A percentile compares a stretch with the other conserved stretches of the same genome.
phyloP scores from a whole-genome alignment of 129 eudicot species.

The Ambrosia trifida region DNA sequence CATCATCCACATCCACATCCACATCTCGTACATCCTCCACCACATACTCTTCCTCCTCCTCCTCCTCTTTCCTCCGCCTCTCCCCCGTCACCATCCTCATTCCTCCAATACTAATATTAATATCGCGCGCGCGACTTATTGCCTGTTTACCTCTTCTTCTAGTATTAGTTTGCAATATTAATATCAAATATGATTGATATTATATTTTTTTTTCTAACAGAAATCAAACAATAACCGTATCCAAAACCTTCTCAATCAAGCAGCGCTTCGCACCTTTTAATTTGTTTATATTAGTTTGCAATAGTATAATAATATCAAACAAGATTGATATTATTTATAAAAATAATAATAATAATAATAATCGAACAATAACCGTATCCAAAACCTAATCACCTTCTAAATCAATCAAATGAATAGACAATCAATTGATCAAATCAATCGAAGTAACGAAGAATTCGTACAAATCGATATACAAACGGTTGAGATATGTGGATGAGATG shows the following conservation, averaged over 20 bases:
- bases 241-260: background rate
- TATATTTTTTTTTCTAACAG: background rate
- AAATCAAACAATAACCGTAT: background rate
- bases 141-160: too few species aligned
- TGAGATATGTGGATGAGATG: conserved; percentile 14
- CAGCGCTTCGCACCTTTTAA: too few species aligned
- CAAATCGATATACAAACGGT: background rate
- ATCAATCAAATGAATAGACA: too few species aligned
- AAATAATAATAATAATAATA: too few species aligned
- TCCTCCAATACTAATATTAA: background rate
- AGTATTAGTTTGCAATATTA: too few species aligned
- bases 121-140: too few species aligned
- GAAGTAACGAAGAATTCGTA: background rate
- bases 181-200: too few species aligned
- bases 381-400: too few species aligned
- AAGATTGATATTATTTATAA: too few species aligned
- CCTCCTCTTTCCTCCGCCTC: conserved; percentile 12
- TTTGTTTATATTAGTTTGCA: too few species aligned
- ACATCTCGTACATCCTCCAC: conserved; percentile 44
- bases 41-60: conserved; percentile 46
- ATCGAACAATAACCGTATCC: too few species aligned
- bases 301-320: too few species aligned
- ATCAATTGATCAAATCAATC: conserved; percentile 12
- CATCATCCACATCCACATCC: conserved; percentile 31
- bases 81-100: conserved; percentile 18